Conservation (phyloP, 2,329 filamentous ascomycete genomes). For the Penicillium psychrosexuale region DNA sequence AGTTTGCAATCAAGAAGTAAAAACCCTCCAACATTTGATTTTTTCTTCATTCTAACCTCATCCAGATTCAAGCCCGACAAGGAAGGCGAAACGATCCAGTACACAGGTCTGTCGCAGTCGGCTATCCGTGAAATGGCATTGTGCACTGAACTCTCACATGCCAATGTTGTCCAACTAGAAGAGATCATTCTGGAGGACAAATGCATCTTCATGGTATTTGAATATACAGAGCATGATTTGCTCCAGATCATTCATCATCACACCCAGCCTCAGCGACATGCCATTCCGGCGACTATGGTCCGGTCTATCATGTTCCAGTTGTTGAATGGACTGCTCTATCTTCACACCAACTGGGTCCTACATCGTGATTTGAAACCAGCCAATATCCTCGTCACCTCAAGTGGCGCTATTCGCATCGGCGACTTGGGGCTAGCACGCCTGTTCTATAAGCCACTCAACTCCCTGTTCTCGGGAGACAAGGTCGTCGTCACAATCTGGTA, state of each 20-base stretch:
- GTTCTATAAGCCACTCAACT: constrained; percentile 90
- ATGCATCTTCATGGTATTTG: constrained; percentile 99
- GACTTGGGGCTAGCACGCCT: constrained; percentile 88
- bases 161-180: constrained; percentile 83
- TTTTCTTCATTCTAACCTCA: constrained; percentile 13
- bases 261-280: constrained; percentile 79
- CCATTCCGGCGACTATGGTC: constrained; percentile 83
- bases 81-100: constrained; percentile 89
- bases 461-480: constrained; percentile 90
- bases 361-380: constrained; percentile 96
- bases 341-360: constrained; percentile 95
- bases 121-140: constrained; percentile 96
- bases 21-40: constrained; percentile 17
- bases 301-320: constrained; percentile 96
- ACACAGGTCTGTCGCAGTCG: constrained; percentile 96
- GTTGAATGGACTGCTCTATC: constrained; percentile 88
- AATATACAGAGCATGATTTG: constrained; percentile 96
- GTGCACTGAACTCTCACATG: constrained; percentile 84
- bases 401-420: constrained; percentile 88
- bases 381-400: constrained; percentile 96
- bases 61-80: constrained; percentile 88
- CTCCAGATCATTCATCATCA: constrained; percentile 98
- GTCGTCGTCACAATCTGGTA: constrained; percentile 99
- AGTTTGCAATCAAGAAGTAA: constrained; percentile 98
- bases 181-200: constrained; percentile 98